Evolutionary conservation across 495 filamentous ascomycete genomes (phyloP), one percentile per base, ranked within the genome.

Genomic region (Annulohypoxylon stygium): DNA sequence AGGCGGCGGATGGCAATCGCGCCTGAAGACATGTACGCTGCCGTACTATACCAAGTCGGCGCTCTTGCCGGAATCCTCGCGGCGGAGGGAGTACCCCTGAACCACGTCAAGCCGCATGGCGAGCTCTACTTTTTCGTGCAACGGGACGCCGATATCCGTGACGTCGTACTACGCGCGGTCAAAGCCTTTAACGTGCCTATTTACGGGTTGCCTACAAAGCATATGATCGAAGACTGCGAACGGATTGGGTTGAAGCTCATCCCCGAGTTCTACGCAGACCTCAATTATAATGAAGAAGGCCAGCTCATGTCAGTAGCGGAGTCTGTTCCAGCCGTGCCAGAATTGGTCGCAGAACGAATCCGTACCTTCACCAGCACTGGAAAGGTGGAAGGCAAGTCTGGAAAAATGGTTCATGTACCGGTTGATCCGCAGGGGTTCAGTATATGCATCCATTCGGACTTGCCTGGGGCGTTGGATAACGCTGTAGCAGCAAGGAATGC

Each of bases 71-170:
- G 74, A 3, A 87, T 90, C 55, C 76, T 90, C 14, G 83, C 88
- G 26, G 80, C 81, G 0, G 89, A 90, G 75, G 84, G 80, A 6
- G 78, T 89, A 3, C 80, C 79, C 4, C 75, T 91, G 45, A 80
- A 88, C 67, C 89, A 91, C 65, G 85, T 90, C 48, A 91, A 91
- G 71, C 86, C 88, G 12, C 87, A 90, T 67, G 86, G 87, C 4
- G 80, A 84, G 25, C 77, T 89, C 0, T 89, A 87, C 68, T 84
- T 86, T 20, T 88, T 87, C 82, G 87, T 88, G 83, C 86, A 86
- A 66, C 78, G 85, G 16, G 87, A 89, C 63, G 76, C 81, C 36
- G 81, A 83, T 11, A 61, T 84, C 6, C 85, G 86, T 25, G 78
- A 80, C 39, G 88, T 88, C 3, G 86, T 90, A 0, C 64, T 73